phyloP scores from a whole-genome alignment of 2,329 filamentous ascomycete species.

The Ceratocystis variospora region DNA sequence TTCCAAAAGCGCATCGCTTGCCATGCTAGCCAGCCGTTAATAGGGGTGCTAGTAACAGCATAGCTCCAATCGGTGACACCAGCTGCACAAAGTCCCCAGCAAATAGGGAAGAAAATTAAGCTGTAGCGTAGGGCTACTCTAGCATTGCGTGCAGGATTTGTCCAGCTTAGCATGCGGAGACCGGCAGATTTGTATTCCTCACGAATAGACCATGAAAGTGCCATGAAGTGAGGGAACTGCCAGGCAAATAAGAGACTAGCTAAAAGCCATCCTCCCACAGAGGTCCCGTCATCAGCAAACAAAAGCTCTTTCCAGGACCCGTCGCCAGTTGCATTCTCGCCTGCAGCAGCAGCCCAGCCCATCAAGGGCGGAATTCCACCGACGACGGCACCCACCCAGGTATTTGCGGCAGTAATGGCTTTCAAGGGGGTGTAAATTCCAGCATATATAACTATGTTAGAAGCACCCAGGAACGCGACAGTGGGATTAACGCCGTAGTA shows the following conservation, averaged over 20 bases:
- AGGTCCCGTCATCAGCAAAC: conserved; percentile 47
- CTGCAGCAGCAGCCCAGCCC: conserved; percentile 93
- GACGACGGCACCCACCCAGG: conserved; percentile 86
- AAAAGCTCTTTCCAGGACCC: conserved; percentile 68
- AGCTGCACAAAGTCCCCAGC: conserved; percentile 60
- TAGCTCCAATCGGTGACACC: conserved; percentile 81
- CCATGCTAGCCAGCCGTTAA: conserved; percentile 74
- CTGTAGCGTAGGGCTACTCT: conserved; percentile 83
- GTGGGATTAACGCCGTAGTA: conserved; percentile 92
- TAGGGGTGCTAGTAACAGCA: conserved; percentile 60
- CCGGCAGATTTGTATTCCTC: conserved; percentile 70
- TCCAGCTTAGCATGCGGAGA: conserved; percentile 67
- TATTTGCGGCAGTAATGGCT: conserved; percentile 72
- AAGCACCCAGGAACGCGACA: conserved; percentile 66
- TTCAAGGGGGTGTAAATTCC: conserved; percentile 90
- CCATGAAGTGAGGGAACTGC: conserved; percentile 98
- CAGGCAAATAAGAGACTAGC: conserved; percentile 77
- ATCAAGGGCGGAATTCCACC: conserved; percentile 91
- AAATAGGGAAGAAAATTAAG: conserved; percentile 73
- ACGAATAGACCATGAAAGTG: conserved; percentile 73
- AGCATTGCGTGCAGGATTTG: conserved; percentile 70
- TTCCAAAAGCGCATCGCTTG: conserved; percentile 75
- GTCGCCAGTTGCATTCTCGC: conserved; percentile 64
- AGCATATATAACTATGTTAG: conserved; percentile 82
- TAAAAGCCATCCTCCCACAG: conserved; percentile 73